Base-by-base conservation (phyloP, 495 filamentous ascomycete genomes). In the Penicillium verhagenii region DNA sequence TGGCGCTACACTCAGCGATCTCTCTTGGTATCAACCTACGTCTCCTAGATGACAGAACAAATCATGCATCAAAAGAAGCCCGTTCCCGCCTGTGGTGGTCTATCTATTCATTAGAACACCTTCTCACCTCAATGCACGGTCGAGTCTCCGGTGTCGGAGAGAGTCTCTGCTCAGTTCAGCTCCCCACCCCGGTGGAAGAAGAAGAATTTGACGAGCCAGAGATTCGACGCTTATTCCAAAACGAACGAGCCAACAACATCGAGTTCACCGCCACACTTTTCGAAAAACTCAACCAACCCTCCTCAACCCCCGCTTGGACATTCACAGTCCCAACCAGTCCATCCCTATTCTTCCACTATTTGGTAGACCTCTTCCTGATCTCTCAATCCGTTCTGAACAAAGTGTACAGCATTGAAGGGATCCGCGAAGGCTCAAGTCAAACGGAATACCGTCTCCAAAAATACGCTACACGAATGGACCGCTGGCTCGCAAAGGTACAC, bases 51-150 rank as follows among this genome's bases (percentile, higher is more conserved):
- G 66, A 68, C 16, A 65, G 72, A 6, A 70, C 80, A n/a, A 53
- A 70, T 29, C 65, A 77, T 26, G 63, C 68, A 3, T 74, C 84
- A 4, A 84, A 80, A 61, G 85, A 88, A 67, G 74, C 79, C 16
- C 74, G 85, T 9, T 69, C 74, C 37, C 81, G 83, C 3, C 71
- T 87, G 9, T 88, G 84, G 84, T 88, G 83, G 80, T 79, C 84
- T 0, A 63, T 88, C 10, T 85, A 79, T 53, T 72, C 70, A 2
- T 64, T 87, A 8, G 85, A 88, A 48, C 73, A 82, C 37, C 57
- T 79, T 6, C 66, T 88, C n/a, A 74, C 76, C 33, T 71, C 76
- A 7, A 82, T 86, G 61, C 85, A 81, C 5, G 85, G 85, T 3
- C 77, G 85, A n/a, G 80, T 82, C 6, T 79, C 79, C 20, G 76